phyloP scores from a whole-genome alignment of 139 green algal species.

The Chlamydomonas eustigma region DNA sequence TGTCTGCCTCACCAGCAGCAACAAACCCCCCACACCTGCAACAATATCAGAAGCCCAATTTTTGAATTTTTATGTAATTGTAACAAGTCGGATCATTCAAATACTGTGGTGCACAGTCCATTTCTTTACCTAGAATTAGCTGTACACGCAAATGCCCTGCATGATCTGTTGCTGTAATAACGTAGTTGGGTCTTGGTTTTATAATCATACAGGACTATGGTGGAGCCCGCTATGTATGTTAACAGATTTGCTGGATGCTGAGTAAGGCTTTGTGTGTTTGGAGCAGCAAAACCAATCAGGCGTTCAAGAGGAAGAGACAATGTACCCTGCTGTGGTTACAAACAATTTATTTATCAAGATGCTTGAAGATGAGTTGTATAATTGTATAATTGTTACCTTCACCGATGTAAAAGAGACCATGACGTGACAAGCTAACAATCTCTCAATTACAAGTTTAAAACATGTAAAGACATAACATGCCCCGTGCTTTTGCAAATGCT shows the following conservation, averaged over 20 bases:
- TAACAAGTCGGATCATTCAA: no score
- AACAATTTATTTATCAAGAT: no score
- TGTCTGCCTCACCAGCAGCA: slow-evolving; percentile 35
- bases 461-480: no score
- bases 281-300: not conserved
- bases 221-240: not conserved
- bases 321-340: not conserved
- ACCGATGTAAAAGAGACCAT: no score
- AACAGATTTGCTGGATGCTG: not conserved
- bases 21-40: slow-evolving; percentile 25
- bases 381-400: no score
- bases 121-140: not conserved
- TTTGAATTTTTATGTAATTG: no score
- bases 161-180: not conserved
- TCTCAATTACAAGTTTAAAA: no score
- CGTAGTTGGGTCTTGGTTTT: not conserved
- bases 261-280: not conserved
- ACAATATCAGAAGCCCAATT: no score
- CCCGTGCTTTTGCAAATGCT: no score
- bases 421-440: no score
- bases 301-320: not conserved
- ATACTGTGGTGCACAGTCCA: no score
- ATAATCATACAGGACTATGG: not conserved
- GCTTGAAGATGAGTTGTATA: no score
- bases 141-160: not conserved